Evolutionary conservation across 2,329 filamentous ascomycete species (phyloP), one percentile per base, ranked within the genome.

Genomic region (Epichloe hybrida): DNA sequence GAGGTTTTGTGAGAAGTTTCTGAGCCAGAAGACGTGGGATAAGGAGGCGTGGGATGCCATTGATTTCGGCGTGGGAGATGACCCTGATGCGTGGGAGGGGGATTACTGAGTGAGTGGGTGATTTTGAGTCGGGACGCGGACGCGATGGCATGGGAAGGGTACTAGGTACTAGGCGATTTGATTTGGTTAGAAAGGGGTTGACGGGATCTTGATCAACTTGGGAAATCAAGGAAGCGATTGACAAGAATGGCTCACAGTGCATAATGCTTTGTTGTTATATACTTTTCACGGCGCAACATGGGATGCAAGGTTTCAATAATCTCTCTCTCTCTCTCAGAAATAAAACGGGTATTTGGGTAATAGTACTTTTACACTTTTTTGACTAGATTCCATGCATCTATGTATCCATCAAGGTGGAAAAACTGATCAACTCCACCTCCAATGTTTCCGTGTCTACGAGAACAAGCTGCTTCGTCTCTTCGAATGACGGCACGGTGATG

Each of bases 391-490:
- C 39, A 23, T 9, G 20, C 35, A 35, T 11, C 21, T 27, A 31
- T 27, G 17, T 27, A n/a, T 43, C 31, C 17, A 41, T 23, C 48
- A 43, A 21, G 31, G 41, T 36, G n/a, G 59, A 60, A 53, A 81
- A 77, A 60, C 79, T 82, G 21, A 96, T 72, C 46, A 78, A 72
- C 57, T 89, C 83, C 1, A 86, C 82, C 45, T 90, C 86, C 53
- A 96, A 66, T 1, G 86, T 94, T 67, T 97, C 90, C 44, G 81
- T 73, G 68, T 98, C 91, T 11, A 98, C 71, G 48, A 98, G 62
- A 1, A 96, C 81, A 21, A 98, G 61, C 68, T 95, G 83, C 17
- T 83, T 84, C 0, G 85, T 89, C 55, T 84, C 74, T 1, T 77
- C 75, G 63, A 97, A 98, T 21, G 78, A 83, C 0, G 94, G 94